Conservation (phyloP, 1,284 basidiomycete species). For the Apiotrichum porosum region DNA sequence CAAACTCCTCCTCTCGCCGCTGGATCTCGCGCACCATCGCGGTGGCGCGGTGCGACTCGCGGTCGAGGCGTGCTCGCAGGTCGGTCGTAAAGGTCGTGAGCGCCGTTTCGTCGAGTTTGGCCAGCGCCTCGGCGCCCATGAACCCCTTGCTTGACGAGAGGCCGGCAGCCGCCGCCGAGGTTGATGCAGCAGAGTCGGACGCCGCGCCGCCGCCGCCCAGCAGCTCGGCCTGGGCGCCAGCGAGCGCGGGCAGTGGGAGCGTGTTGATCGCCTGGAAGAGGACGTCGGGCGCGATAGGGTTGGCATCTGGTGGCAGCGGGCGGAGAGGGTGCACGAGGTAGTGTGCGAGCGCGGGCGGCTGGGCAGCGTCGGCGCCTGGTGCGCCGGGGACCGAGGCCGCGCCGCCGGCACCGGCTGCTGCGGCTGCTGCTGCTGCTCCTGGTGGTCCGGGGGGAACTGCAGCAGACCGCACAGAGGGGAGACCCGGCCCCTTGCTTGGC, state of each 20-base stretch:
- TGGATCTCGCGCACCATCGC: conserved; percentile 26
- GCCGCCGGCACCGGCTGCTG: neutral
- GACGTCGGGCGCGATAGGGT: conserved; percentile 27
- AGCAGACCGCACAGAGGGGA: neutral
- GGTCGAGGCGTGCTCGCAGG: conserved; percentile 18
- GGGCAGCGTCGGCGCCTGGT: neutral
- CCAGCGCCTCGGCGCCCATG: conserved; percentile 11
- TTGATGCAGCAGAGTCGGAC: neutral
- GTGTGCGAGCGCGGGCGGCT: conserved; percentile 11
- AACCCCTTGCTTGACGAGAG: too few relatives aligned
- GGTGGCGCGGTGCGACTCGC: conserved; percentile 18
- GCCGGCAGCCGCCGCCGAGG: neutral
- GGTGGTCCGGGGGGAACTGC: conserved; percentile 1
- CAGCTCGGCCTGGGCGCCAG: conserved; percentile 8
- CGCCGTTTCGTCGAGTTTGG: conserved; percentile 18
- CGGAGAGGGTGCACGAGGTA: conserved; percentile 39
- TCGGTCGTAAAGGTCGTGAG: conserved; percentile 11
- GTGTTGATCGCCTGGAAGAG: conserved; percentile 39
- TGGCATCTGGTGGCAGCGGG: conserved; percentile 23
- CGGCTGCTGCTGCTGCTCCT: neutral
- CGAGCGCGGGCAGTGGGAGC: conserved; percentile 15
- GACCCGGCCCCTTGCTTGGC: neutral
- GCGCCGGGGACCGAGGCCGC: neutral
- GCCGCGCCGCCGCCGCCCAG: neutral
- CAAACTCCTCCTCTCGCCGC: conserved; percentile 24